Evolutionary conservation across 768 basidiomycete species (phyloP).

Genomic region (Albatrellus ellisii): DNA sequence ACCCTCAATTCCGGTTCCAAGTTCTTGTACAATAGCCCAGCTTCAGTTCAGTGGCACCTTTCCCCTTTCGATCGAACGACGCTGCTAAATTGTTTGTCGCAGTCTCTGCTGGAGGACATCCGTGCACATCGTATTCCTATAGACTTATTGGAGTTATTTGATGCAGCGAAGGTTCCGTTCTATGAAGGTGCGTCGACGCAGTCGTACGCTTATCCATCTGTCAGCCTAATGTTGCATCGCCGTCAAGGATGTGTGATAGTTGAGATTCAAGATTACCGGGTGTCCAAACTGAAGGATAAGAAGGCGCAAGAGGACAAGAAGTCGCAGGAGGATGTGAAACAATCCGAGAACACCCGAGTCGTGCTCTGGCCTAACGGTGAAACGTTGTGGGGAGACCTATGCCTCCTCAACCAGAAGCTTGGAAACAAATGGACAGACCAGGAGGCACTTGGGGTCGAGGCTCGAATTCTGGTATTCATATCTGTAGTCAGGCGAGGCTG

Average conservation of each 20-base stretch:
- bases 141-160: conserved; percentile 75
- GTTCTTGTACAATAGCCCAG: conserved; percentile 69
- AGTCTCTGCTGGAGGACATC: conserved; percentile 78
- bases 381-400: conserved; percentile 70
- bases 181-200: conserved; percentile 58
- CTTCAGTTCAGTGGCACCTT: conserved; percentile 32
- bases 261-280: conserved; percentile 68
- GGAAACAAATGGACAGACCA: conserved; percentile 54
- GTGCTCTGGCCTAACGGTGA: conserved; percentile 70
- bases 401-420: conserved; percentile 45
- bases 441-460: conserved; percentile 63
- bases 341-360: conserved; percentile 39
- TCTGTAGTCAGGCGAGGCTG: neutral
- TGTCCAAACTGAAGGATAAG: conserved; percentile 43
- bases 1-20: conserved; percentile 69
- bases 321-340: neutral
- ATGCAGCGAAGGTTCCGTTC: conserved; percentile 59
- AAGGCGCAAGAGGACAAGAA: conserved; percentile 26
- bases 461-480: conserved; percentile 45
- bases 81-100: conserved; percentile 6
- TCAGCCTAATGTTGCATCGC: neutral
- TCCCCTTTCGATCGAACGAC: neutral
- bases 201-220: neutral
- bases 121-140: conserved; percentile 74
- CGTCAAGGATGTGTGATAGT: conserved; percentile 70